Percentiles rank a stretch among this genome's conserved stretches.
These are phyloP conservation scores for Gaultheria prostrata DNA, from an alignment of 148 eudicot species.

Conservation along the genomic window DNA sequence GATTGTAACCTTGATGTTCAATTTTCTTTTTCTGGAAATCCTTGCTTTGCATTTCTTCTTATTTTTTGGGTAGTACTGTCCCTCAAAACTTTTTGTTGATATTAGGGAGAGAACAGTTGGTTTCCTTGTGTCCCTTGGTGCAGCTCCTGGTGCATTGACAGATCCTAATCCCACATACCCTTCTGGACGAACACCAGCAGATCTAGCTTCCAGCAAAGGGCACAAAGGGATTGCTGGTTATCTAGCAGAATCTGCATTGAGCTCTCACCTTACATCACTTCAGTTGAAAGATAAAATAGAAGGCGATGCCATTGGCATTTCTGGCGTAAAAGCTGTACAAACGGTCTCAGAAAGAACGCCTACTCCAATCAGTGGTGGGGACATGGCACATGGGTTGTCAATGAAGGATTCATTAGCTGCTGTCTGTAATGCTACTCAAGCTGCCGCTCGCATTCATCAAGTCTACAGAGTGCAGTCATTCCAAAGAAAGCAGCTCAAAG, in stretches of 20 bases:
- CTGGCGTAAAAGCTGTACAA: conserved; percentile 37
- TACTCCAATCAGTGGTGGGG: conserved; percentile 48
- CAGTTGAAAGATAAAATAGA: conserved; percentile 41
- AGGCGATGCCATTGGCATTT: conserved; percentile 23
- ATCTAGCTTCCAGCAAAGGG: conserved; percentile 67
- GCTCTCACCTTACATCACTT: conserved; percentile 52
- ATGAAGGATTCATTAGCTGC: conserved; percentile 84
- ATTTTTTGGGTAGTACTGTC: conserved; percentile 13
- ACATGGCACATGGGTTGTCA: conserved; percentile 47
- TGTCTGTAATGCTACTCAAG: conserved; percentile 83
- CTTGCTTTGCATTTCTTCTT: not conserved
- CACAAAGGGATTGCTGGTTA: conserved; percentile 84
- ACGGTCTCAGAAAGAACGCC: conserved; percentile 51
- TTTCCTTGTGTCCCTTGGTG: conserved; percentile 60
- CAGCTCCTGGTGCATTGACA: conserved; percentile 64
- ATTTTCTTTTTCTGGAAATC: not conserved
- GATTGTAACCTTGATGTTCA: not conserved
- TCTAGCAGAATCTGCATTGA: conserved; percentile 72
- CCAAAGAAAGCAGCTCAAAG: conserved; percentile 58
- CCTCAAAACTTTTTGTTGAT: conserved; percentile 14
- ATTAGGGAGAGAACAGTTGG: conserved; percentile 69
- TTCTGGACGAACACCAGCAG: conserved; percentile 69
- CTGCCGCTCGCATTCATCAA: conserved; percentile 85
- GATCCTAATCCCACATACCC: conserved; percentile 72
- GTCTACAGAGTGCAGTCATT: conserved; percentile 80